These are phyloP conservation scores for Funneliformis mosseae DNA, from an alignment of 192 early-diverging fungal genomes.

Conservation along the genomic window DNA sequence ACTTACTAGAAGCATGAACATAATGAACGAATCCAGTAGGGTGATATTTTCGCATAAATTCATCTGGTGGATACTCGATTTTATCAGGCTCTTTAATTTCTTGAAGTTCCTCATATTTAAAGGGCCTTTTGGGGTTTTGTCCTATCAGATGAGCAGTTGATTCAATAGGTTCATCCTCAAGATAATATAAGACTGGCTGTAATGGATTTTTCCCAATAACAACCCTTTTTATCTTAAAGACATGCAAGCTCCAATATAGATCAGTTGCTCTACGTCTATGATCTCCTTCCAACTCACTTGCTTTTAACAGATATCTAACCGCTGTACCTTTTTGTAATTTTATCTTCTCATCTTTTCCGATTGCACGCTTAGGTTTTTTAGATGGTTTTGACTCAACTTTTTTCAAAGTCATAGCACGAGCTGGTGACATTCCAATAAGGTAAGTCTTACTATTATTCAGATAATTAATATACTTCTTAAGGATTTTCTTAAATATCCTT, in stretches of 20 bases:
- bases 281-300: background rate
- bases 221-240: constrained; percentile 17
- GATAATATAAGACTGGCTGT: background rate
- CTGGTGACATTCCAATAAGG: constrained; percentile 2
- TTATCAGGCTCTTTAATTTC: too few relatives aligned
- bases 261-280: constrained; percentile 20
- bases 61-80: constrained; percentile 2
- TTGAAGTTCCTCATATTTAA: too few relatives aligned
- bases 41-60: constrained; percentile 20
- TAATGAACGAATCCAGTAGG: background rate
- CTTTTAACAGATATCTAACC: constrained; percentile 21
- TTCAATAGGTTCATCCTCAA: background rate
- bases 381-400: too few relatives aligned
- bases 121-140: too few relatives aligned
- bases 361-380: too few relatives aligned
- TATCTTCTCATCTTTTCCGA: too few relatives aligned
- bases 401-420: background rate
- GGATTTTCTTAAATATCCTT: too few relatives aligned
- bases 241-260: constrained; percentile 13
- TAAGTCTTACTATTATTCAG: constrained; percentile 23
- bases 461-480: background rate
- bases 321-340: constrained; percentile 19
- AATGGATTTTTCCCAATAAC: constrained; percentile 20
- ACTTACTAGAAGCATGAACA: too few relatives aligned
- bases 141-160: too few relatives aligned